Evolutionary conservation across 495 filamentous ascomycete species (phyloP).

Genomic region (Staphylotrichum longicolle): DNA sequence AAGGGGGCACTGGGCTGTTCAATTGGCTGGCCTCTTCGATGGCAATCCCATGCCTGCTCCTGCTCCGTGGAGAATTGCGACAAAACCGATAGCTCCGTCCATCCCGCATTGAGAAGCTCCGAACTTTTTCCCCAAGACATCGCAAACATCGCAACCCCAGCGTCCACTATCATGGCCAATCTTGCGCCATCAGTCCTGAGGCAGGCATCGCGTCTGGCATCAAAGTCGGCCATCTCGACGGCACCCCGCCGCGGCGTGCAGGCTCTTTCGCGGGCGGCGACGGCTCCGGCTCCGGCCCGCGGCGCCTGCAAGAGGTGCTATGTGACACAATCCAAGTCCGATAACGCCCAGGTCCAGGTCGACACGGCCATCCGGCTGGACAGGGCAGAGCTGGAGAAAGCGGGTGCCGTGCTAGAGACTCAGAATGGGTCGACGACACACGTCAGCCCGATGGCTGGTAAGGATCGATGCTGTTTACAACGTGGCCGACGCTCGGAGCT

Average conservation of each 20-base stretch:
- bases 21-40: constrained; percentile 15
- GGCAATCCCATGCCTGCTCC: constrained; percentile 3
- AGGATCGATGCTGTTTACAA: constrained; percentile 14
- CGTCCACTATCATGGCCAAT: constrained; percentile 59
- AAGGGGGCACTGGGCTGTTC: not conserved
- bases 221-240: constrained; percentile 51
- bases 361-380: constrained; percentile 81
- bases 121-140: constrained; percentile 21
- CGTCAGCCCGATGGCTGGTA: constrained; percentile 77
- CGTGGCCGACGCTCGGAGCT: constrained; percentile 5
- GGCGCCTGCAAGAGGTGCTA: constrained; percentile 56
- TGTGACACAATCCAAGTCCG: constrained; percentile 79
- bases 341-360: constrained; percentile 76
- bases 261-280: constrained; percentile 47
- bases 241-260: constrained; percentile 46
- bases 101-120: constrained; percentile 11
- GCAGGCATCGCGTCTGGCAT: constrained; percentile 71
- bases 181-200: constrained; percentile 69
- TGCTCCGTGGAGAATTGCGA: constrained; percentile 5
- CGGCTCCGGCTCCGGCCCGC: constrained; percentile 35
- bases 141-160: constrained; percentile 16
- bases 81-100: constrained; percentile 22
- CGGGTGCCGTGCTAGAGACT: constrained; percentile 57
- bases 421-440: constrained; percentile 54
- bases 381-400: constrained; percentile 77